Conservation (phyloP, 768 basidiomycete genomes). For the Thelephora aurantiotincta region DNA sequence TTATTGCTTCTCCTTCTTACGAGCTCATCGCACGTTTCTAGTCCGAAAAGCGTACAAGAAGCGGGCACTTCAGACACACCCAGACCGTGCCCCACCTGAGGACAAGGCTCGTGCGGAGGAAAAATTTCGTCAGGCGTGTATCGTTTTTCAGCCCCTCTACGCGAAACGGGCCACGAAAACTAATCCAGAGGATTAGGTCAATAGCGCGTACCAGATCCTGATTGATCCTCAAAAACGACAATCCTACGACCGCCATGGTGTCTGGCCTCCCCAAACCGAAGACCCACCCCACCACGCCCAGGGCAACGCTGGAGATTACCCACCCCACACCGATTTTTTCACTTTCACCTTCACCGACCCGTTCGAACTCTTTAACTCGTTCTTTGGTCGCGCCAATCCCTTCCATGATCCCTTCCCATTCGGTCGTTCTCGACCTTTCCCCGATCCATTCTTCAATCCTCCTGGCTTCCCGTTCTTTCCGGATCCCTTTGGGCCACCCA, state of each 20-base stretch:
- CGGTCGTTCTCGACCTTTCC: not conserved
- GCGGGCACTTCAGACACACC: slow-evolving; percentile 60
- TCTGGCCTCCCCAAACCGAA: slow-evolving; percentile 51
- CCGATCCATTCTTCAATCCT: slow-evolving; percentile 21
- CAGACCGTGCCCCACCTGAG: slow-evolving; percentile 49
- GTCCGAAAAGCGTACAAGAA: slow-evolving; percentile 72
- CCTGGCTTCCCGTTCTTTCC: slow-evolving; percentile 5
- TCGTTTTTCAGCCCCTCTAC: too few species aligned
- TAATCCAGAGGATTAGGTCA: slow-evolving; percentile 29
- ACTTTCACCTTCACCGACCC: slow-evolving; percentile 54
- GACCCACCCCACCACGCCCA: slow-evolving; percentile 7
- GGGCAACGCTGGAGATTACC: slow-evolving; percentile 7
- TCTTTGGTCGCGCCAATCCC: slow-evolving; percentile 39
- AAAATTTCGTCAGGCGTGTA: slow-evolving; percentile 27
- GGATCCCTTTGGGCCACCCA: not conserved
- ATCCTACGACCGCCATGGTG: slow-evolving; percentile 58
- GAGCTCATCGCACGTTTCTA: slow-evolving; percentile 18
- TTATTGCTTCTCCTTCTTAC: slow-evolving; percentile 3
- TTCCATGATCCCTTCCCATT: slow-evolving; percentile 8
- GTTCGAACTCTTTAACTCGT: slow-evolving; percentile 56
- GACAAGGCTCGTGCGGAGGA: slow-evolving; percentile 54
- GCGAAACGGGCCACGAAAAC: too few species aligned
- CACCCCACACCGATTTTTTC: slow-evolving; percentile 14
- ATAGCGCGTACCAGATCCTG: slow-evolving; percentile 68
- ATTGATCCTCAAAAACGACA: slow-evolving; percentile 48